These are phyloP conservation scores for Paecilomyces fulvus DNA, from an alignment of 2,329 filamentous ascomycete genomes.

Conservation along the genomic window DNA sequence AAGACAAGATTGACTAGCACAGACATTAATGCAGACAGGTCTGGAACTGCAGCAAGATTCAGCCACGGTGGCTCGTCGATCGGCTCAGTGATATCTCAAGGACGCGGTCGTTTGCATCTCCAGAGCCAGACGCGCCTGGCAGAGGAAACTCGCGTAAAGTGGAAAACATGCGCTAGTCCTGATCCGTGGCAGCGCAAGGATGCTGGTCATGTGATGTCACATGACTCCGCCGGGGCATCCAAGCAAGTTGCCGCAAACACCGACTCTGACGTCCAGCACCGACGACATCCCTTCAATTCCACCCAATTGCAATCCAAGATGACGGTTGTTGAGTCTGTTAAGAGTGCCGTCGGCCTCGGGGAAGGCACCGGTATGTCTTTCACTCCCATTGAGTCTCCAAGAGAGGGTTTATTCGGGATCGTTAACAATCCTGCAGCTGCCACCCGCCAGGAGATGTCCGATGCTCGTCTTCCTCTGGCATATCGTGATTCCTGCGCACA, in stretches of 20 bases:
- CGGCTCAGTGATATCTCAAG: slow-evolving; percentile 16
- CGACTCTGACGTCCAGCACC: neutral
- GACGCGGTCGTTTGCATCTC: slow-evolving; percentile 18
- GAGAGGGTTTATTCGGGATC: slow-evolving; percentile 3
- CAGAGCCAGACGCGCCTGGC: slow-evolving; percentile 22
- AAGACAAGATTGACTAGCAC: slow-evolving; percentile 8
- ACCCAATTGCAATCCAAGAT: slow-evolving; percentile 21
- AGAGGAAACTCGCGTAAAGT: slow-evolving; percentile 29
- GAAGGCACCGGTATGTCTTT: slow-evolving; percentile 28
- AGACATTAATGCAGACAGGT: slow-evolving; percentile 4
- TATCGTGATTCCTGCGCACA: slow-evolving; percentile 96
- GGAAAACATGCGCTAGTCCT: slow-evolving; percentile 20
- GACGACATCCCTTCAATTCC: neutral
- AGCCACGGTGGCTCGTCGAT: slow-evolving; percentile 23
- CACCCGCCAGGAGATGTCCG: slow-evolving; percentile 79
- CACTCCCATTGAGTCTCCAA: slow-evolving; percentile 14
- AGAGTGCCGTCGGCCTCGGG: slow-evolving; percentile 40
- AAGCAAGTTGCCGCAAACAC: slow-evolving; percentile 1
- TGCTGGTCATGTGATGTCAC: slow-evolving; percentile 16
- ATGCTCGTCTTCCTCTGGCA: slow-evolving; percentile 74
- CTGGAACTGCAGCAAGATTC: slow-evolving; percentile 7
- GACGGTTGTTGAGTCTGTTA: slow-evolving; percentile 41
- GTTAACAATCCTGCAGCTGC: slow-evolving; percentile 16
- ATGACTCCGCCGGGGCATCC: slow-evolving; percentile 10
- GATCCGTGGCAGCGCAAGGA: slow-evolving; percentile 1